phyloP scores from a whole-genome alignment of 768 basidiomycete genomes.

The Coprinellus micaceus region DNA sequence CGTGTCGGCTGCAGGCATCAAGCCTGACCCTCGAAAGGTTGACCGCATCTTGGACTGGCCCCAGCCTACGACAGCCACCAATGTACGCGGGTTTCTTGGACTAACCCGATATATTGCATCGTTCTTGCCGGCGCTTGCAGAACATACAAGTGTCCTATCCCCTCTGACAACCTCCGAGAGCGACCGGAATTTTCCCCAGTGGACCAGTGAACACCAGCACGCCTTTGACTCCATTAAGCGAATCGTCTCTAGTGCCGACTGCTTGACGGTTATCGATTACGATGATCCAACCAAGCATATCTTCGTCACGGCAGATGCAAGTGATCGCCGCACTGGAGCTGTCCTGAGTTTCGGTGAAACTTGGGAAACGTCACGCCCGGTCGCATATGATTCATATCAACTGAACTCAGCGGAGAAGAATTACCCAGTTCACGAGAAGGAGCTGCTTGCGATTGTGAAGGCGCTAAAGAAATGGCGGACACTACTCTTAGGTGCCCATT shows the following conservation, averaged over 20 bases:
- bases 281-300: slow-evolving; percentile 22
- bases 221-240: slow-evolving; percentile 15
- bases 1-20: slow-evolving; percentile 31
- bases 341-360: slow-evolving; percentile 26
- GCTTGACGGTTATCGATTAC: slow-evolving; percentile 11
- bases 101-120: slow-evolving; percentile 10
- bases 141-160: not conserved
- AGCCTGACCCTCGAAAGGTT: slow-evolving; percentile 16
- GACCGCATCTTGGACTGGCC: slow-evolving; percentile 27
- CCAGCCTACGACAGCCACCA: not conserved
- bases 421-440: slow-evolving; percentile 35
- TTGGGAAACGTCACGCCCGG: slow-evolving; percentile 29
- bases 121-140: slow-evolving; percentile 12
- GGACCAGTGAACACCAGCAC: slow-evolving; percentile 18
- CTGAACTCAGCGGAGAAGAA: slow-evolving; percentile 25
- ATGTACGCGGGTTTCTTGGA: slow-evolving; percentile 11
- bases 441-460: slow-evolving; percentile 31
- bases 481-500: slow-evolving; percentile 14
- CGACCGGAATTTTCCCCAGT: not conserved
- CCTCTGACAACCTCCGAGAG: slow-evolving; percentile 1
- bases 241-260: slow-evolving; percentile 11
- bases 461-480: slow-evolving; percentile 24
- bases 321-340: slow-evolving; percentile 23
- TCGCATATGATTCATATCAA: slow-evolving; percentile 23
- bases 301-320: slow-evolving; percentile 31